phyloP scores from a whole-genome alignment of 495 filamentous ascomycete genomes.

The Cercophora scortea region DNA sequence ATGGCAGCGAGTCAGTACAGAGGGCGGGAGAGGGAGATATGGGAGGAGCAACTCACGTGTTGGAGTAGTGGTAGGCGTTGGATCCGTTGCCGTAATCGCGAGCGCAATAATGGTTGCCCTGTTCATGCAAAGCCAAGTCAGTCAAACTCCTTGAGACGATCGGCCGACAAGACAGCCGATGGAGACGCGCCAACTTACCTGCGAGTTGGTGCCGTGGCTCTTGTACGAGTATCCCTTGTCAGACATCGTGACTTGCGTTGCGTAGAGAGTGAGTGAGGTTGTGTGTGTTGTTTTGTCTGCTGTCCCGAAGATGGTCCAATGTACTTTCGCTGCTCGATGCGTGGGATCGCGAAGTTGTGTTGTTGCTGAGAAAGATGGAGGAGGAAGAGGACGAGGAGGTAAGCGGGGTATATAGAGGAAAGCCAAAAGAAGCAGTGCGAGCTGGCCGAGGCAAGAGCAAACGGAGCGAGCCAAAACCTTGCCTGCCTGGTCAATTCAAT shows the following conservation, averaged over 20 bases:
- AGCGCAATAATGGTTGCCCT: conserved; percentile 27
- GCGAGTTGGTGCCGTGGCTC: conserved; percentile 28
- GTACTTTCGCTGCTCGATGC: neutral
- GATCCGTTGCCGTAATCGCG: conserved; percentile 21
- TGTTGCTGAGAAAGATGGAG: neutral
- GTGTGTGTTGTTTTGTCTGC: too few species aligned
- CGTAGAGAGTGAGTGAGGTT: too few species aligned
- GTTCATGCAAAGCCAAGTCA: neutral
- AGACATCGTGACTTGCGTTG: conserved; percentile 1
- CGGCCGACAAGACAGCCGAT: neutral
- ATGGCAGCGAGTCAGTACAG: neutral
- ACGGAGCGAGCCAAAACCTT: neutral
- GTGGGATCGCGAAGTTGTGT: neutral
- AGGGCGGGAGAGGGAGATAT: too few species aligned
- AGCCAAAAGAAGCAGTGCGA: neutral
- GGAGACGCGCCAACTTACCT: conserved; percentile 11
- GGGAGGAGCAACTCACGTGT: neutral
- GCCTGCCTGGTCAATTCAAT: too few species aligned
- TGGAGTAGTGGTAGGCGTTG: conserved; percentile 8
- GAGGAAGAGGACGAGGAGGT: neutral
- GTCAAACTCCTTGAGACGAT: neutral
- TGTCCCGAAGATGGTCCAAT: neutral
- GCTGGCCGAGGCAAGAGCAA: conserved; percentile 1
- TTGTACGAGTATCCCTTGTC: conserved; percentile 29
- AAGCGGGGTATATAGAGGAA: neutral